Evolutionary conservation across 345 rosid species (phyloP).

Genomic region (Eucalyptus sp.): DNA sequence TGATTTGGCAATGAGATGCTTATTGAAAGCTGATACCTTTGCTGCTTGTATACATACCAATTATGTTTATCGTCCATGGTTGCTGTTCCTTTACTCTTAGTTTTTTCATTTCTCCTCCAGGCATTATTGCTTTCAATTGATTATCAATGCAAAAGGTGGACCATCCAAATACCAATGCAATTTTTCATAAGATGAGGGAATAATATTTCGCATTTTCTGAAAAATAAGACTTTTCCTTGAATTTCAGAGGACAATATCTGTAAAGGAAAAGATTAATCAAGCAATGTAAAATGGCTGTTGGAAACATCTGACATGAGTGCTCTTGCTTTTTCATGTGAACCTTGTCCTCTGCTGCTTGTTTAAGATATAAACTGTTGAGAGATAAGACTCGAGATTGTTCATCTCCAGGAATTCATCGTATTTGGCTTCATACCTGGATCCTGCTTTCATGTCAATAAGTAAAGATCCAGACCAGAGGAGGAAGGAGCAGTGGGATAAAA

Average conservation of each 20-base stretch:
- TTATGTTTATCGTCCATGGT: not conserved
- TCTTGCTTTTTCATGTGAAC: not conserved
- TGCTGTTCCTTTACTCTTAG: not conserved
- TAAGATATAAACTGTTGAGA: not conserved
- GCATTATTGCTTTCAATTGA: not conserved
- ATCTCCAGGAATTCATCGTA: conserved; percentile 63
- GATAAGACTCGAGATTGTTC: not conserved
- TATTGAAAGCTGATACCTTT: not conserved
- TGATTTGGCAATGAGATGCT: not conserved
- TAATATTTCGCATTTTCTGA: not conserved
- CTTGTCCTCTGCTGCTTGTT: not conserved
- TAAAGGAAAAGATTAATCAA: not conserved
- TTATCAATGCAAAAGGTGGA: not conserved
- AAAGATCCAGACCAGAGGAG: conserved; percentile 97
- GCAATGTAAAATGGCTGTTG: not conserved
- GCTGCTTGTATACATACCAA: not conserved
- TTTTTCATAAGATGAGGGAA: not conserved
- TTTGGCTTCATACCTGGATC: conserved; percentile 88
- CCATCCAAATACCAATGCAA: not conserved
- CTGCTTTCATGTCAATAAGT: conserved; percentile 90
- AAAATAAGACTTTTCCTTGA: not conserved
- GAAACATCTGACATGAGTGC: not conserved
- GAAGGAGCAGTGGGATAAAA: conserved; percentile 93
- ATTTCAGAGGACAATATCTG: not conserved
- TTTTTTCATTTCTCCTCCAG: not conserved